phyloP scores from a whole-genome alignment of 306 rosid genomes.

The Abrus precatorius region DNA sequence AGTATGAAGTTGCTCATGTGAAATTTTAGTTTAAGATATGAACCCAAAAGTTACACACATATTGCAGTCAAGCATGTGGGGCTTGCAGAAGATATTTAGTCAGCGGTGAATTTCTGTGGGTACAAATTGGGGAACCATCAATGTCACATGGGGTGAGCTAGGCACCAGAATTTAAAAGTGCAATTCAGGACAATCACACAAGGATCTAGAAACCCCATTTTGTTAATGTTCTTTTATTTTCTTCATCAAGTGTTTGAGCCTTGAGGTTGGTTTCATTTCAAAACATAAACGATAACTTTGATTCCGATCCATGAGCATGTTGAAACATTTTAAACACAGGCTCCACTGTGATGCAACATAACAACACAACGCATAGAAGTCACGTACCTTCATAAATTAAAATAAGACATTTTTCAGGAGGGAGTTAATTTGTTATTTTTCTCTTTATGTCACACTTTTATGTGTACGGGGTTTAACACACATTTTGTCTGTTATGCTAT shows the following conservation, averaged over 20 bases:
- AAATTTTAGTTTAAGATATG: neutral
- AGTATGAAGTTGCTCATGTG: too few species aligned
- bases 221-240: neutral
- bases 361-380: neutral
- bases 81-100: slow-evolving; percentile 44
- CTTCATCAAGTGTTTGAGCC: neutral
- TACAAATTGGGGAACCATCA: slow-evolving; percentile 48
- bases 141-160: slow-evolving; percentile 61
- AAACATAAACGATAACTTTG: neutral
- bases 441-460: too few species aligned
- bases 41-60: slow-evolving; percentile 12
- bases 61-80: slow-evolving; percentile 60
- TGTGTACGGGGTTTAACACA: too few species aligned
- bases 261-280: neutral
- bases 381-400: neutral
- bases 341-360: neutral
- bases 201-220: slow-evolving; percentile 1
- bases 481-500: too few species aligned
- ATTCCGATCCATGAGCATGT: neutral
- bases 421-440: neutral
- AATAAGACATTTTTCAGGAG: neutral
- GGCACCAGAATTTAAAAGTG: slow-evolving; percentile 26
- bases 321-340: neutral
- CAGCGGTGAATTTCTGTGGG: slow-evolving; percentile 43
- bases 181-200: neutral